A percentile compares a stretch with the other conserved stretches of the same genome.
phyloP scores from a whole-genome alignment of 345 rosid species.

The Eucalyptus regnans region DNA sequence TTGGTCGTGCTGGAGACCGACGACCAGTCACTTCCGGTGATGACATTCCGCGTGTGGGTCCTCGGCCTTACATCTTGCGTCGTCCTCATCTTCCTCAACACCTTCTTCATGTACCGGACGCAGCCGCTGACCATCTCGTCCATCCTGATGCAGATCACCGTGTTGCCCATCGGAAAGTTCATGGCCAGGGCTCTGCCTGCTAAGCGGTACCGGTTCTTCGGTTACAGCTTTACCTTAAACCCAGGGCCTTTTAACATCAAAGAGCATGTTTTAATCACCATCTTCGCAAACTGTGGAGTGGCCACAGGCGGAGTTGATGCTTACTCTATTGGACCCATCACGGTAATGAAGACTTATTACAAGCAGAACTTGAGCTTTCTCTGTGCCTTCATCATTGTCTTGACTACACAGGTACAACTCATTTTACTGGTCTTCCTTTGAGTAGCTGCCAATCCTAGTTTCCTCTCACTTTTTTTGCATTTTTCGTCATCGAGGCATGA shows the following conservation, averaged over 20 bases:
- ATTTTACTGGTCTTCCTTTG: not conserved
- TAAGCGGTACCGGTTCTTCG: conserved; percentile 14
- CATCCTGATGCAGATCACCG: conserved; percentile 83
- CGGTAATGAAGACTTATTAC: conserved; percentile 88
- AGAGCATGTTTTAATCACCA: conserved; percentile 93
- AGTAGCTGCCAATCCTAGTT: not conserved
- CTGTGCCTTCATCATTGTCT: conserved; percentile 67
- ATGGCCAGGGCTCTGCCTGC: conserved; percentile 71
- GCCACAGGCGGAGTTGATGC: conserved; percentile 83
- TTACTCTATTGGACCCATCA: conserved; percentile 85
- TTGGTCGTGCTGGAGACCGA: conserved; percentile 85
- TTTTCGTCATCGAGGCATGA: not conserved
- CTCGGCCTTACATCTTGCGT: conserved; percentile 63
- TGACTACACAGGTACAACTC: conserved; percentile 66
- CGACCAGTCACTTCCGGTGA: conserved; percentile 65
- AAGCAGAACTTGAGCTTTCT: conserved; percentile 69
- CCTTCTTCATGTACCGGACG: conserved; percentile 89
- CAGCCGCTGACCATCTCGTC: conserved; percentile 86
- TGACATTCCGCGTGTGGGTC: conserved; percentile 94
- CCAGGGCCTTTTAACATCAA: conserved; percentile 95
- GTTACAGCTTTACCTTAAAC: conserved; percentile 44
- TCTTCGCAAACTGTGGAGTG: conserved; percentile 85
- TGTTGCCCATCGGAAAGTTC: conserved; percentile 78
- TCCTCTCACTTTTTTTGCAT: not conserved
- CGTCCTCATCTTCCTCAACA: conserved; percentile 78